A percentile compares a stretch with the other conserved stretches of the same genome.
phyloP scores from a whole-genome alignment of 2,329 filamentous ascomycete species.

The Teratosphaeria gauchensis region DNA sequence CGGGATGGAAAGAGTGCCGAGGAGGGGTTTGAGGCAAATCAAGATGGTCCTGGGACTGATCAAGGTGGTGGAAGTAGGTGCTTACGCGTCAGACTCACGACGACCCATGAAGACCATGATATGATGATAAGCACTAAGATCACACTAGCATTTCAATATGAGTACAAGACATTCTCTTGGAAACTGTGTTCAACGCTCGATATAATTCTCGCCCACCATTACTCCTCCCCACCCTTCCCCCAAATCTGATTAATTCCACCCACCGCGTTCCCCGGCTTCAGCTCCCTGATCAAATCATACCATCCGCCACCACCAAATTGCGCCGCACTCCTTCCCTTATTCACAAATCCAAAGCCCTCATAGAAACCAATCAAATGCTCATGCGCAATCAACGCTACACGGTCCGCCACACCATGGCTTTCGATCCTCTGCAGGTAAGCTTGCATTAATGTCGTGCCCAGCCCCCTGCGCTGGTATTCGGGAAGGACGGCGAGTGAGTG shows the following conservation, averaged over 20 bases:
- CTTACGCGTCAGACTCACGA: too few species aligned
- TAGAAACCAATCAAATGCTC: constrained; percentile 68
- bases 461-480: constrained; percentile 60
- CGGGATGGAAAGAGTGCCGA: too few species aligned
- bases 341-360: constrained; percentile 61
- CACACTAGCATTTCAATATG: too few species aligned
- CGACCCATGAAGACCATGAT: too few species aligned
- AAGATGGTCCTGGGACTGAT: too few species aligned
- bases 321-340: constrained; percentile 57
- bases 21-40: too few species aligned
- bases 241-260: not conserved
- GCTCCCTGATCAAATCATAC: constrained; percentile 62
- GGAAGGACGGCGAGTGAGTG: constrained; percentile 77
- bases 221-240: not conserved
- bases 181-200: too few species aligned
- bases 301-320: constrained; percentile 71
- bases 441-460: constrained; percentile 65
- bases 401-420: constrained; percentile 58
- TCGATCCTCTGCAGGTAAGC: constrained; percentile 70
- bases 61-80: too few species aligned
- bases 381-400: constrained; percentile 67
- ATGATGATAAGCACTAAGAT: too few species aligned
- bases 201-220: not conserved
- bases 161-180: too few species aligned
- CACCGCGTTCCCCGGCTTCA: constrained; percentile 7